phyloP scores from a whole-genome alignment of 192 early-diverging fungal species.

The Linnemannia exigua region DNA sequence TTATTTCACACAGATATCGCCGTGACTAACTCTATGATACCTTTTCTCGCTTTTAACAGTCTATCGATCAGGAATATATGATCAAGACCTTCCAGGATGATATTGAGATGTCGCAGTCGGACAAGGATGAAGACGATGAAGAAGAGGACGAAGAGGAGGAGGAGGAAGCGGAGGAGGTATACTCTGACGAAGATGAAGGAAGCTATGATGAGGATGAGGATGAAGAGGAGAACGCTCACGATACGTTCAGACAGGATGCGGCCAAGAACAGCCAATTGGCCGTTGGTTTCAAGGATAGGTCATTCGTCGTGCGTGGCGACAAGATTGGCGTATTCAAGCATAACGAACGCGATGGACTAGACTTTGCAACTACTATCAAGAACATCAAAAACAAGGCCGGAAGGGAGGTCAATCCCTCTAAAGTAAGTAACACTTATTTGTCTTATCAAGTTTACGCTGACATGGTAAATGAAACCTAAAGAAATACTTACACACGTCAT shows the following conservation, averaged over 20 bases:
- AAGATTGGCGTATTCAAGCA: conserved; percentile 93
- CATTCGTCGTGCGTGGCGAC: conserved; percentile 92
- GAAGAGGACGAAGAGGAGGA: conserved; percentile 24
- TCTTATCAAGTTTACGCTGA: not conserved
- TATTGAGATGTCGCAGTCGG: conserved; percentile 69
- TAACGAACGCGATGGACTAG: conserved; percentile 77
- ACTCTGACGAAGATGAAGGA: conserved; percentile 55
- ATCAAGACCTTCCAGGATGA: conserved; percentile 83
- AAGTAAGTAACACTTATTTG: conserved; percentile 30
- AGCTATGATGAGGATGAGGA: conserved; percentile 55
- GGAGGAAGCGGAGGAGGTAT: conserved; percentile 26
- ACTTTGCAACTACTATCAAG: conserved; percentile 87
- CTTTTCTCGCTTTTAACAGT: conserved; percentile 27
- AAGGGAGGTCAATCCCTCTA: conserved; percentile 73
- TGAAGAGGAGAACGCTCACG: conserved; percentile 55
- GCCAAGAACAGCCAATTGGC: conserved; percentile 84
- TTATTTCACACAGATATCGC: not conserved
- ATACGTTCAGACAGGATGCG: conserved; percentile 37
- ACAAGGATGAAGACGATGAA: conserved; percentile 17
- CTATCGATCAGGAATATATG: conserved; percentile 82
- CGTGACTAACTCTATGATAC: not conserved
- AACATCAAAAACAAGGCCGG: conserved; percentile 74
- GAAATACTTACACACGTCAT: not conserved
- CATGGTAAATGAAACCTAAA: not conserved
- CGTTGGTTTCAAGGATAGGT: conserved; percentile 89